Evolutionary conservation across 1,139 yeast species (phyloP).

Genomic region (Hyphopichia buzzinii): DNA sequence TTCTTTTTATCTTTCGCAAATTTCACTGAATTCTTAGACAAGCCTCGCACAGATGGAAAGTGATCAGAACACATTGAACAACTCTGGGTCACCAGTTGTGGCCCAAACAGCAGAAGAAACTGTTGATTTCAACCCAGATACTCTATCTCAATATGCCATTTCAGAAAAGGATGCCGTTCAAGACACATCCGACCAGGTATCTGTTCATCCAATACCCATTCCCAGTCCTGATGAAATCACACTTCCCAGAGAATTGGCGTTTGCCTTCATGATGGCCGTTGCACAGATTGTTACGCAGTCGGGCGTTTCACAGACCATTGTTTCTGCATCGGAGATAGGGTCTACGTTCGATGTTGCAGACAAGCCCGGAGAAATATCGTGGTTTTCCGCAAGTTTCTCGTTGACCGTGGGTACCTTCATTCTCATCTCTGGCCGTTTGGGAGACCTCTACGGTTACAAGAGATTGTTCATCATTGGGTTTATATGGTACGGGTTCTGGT

Average conservation of each 20-base stretch:
- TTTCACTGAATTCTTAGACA: no score
- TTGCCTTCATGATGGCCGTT: constrained; percentile 28
- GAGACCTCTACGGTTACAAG: constrained; percentile 64
- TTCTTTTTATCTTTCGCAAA: no score
- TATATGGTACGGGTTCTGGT: constrained; percentile 46
- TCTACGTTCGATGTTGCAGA: constrained; percentile 31
- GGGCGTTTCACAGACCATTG: constrained; percentile 45
- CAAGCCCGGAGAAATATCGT: constrained; percentile 45
- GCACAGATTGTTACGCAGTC: constrained; percentile 54
- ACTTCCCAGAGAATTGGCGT: constrained; percentile 16
- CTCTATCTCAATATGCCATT: no score
- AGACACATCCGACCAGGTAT: background rate
- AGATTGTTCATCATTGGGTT: constrained; percentile 47
- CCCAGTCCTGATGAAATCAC: constrained; percentile 20
- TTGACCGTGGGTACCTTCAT: constrained; percentile 64
- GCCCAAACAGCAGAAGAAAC: no score
- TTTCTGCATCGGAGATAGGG: constrained; percentile 35
- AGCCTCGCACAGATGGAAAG: no score
- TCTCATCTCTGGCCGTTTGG: constrained; percentile 57
- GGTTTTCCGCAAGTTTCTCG: constrained; percentile 62
- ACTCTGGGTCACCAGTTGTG: no score
- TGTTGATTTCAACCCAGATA: no score
- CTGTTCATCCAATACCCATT: constrained; percentile 1
- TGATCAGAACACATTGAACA: no score
- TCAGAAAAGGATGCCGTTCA: no score